Evolutionary conservation across 2,329 filamentous ascomycete genomes (phyloP), one percentile per base, ranked within the genome.

Genomic region (Trichoderma sp.): DNA sequence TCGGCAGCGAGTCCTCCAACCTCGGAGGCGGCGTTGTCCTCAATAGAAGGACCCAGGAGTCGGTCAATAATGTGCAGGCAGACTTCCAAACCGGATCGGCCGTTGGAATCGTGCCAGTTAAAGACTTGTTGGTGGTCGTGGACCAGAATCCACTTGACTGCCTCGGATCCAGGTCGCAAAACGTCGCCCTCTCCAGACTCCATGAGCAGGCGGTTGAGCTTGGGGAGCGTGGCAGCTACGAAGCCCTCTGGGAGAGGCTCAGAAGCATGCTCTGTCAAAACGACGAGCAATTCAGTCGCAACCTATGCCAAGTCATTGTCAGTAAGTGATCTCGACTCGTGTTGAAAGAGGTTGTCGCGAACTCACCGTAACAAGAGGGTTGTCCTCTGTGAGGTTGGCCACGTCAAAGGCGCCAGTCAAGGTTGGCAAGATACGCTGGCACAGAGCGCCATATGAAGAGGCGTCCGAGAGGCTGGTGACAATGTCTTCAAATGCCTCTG

Each of bases 1-100:
- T 97, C 95, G 2, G 95, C 95, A 5, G 96, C 96, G 74, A 99
- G 88, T 17, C 94, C 94, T 75, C 96, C 96, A 57, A 99, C 95
- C 83, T 99, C 95, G n/a, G 94, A 93, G 6, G 95, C 96, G 20
- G 94, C 93, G 77, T 95, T 94, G 77, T 99, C 96, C 77, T 97
- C 93, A n/a, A 98, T 91, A 1, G 87, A 83, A 1, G 93, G 92
- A 3, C 93, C 91, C 34, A 99, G 88, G 5, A 99, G 88, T 62
- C 95, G 93, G 80, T 98, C 96, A 74, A 99, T 94, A 76, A 99
- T 96, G 74, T 94, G 89, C 62, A 99, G 88, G 72, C 94, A 93
- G 34, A 97, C 91, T 80, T 98, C 95, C 12, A 98, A 87, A 17
- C 95, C 95, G 47, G 90, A 92, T 76, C 94, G 93, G 53, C 93